Conservation (phyloP, 2,329 filamentous ascomycete species). For the Alternaria triticimaculans region DNA sequence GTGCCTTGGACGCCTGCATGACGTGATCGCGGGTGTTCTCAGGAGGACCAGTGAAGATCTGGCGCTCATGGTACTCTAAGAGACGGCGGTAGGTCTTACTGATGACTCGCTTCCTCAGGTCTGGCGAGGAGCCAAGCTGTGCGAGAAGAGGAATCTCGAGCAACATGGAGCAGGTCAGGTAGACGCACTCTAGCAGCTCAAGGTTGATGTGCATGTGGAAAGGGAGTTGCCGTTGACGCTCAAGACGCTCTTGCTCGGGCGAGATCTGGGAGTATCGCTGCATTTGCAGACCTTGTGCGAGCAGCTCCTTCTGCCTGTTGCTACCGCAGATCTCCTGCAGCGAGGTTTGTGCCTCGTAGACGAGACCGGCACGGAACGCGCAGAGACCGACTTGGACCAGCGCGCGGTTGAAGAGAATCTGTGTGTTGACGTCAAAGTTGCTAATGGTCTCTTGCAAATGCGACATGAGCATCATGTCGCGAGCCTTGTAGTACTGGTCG, state of each 20-base stretch:
- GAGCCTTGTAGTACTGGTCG: conserved; percentile 96
- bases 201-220: conserved; percentile 99
- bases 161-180: conserved; percentile 98
- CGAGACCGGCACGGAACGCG: conserved; percentile 93
- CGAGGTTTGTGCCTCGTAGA: conserved; percentile 97
- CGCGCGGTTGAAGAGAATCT: conserved; percentile 98
- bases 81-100: conserved; percentile 99
- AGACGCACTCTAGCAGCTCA: conserved; percentile 96
- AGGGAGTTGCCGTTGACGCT: conserved; percentile 95
- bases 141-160: conserved; percentile 96
- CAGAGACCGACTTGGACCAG: conserved; percentile 97
- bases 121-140: conserved; percentile 93
- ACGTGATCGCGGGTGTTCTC: conserved; percentile 99
- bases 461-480: conserved; percentile 99
- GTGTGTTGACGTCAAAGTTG: conserved; percentile 95
- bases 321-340: conserved; percentile 98
- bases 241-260: conserved; percentile 95
- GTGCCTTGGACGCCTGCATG: conserved; percentile 97
- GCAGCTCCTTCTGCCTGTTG: conserved; percentile 94
- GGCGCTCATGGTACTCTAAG: conserved; percentile 98
- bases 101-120: conserved; percentile 96
- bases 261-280: conserved; percentile 96
- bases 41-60: conserved; percentile 97
- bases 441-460: conserved; percentile 96
- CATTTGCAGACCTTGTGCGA: conserved; percentile 98